Percentiles rank a stretch among this genome's conserved stretches.
Conservation (phyloP, 768 basidiomycete genomes). For the Tylopilus intermedius region DNA sequence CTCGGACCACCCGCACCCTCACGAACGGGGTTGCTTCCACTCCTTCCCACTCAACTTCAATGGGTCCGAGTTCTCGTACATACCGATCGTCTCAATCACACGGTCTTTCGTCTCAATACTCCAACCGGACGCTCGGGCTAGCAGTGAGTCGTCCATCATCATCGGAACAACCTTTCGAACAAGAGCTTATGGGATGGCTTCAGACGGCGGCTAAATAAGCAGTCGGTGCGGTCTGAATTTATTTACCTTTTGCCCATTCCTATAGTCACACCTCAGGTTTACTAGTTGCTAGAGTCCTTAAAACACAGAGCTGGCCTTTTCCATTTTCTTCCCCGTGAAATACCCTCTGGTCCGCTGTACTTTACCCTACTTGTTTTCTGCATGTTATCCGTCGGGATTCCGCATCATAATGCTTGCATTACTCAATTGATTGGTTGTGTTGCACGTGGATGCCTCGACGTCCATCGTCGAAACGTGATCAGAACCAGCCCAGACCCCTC, state of each 20-base stretch:
- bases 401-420: conserved; percentile 38
- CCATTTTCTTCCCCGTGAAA: conserved; percentile 19
- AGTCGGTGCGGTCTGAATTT: conserved; percentile 12
- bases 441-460: background rate
- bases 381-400: conserved; percentile 35
- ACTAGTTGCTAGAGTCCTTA: conserved; percentile 27
- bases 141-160: conserved; percentile 48
- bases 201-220: conserved; percentile 33
- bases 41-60: conserved; percentile 52
- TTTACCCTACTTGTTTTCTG: conserved; percentile 34
- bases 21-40: conserved; percentile 51
- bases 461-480: background rate
- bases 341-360: conserved; percentile 40
- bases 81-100: conserved; percentile 68
- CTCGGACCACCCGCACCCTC: conserved; percentile 60
- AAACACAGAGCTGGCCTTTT: conserved; percentile 35
- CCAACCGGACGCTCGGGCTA: conserved; percentile 70
- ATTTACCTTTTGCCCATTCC: conserved; percentile 3
- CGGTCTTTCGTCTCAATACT: conserved; percentile 66
- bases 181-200: conserved; percentile 35
- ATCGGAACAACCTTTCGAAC: conserved; percentile 32
- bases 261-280: conserved; percentile 10
- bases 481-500: background rate
- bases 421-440: conserved; percentile 23
- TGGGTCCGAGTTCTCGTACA: conserved; percentile 58